These are phyloP conservation scores for Sugiyamaella neomexicana DNA, from an alignment of 1,139 yeast species.

Conservation along the genomic window DNA sequence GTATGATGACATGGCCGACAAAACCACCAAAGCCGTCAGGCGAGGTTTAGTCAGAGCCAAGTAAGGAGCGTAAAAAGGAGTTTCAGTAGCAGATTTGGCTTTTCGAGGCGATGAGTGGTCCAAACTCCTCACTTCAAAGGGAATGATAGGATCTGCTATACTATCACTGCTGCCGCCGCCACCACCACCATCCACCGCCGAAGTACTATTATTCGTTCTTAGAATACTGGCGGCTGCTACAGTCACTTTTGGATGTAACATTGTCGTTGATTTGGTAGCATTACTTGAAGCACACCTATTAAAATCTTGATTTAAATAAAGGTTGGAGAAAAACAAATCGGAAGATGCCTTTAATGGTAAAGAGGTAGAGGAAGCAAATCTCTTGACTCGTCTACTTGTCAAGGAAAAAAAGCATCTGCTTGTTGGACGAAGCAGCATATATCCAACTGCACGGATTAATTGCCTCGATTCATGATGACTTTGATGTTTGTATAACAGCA, in stretches of 20 bases:
- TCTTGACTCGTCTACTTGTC: neutral
- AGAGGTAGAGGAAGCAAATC: neutral
- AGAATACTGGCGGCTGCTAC: too few species aligned
- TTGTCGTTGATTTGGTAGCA: neutral
- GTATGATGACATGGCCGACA: constrained; percentile 90
- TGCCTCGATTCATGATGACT: neutral
- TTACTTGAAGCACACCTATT: constrained; percentile 6
- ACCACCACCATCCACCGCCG: too few species aligned
- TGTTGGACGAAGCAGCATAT: neutral
- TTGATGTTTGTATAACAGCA: constrained; percentile 4
- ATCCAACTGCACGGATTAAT: neutral
- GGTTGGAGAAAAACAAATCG: constrained; percentile 1
- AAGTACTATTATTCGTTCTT: too few species aligned
- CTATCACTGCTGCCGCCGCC: neutral
- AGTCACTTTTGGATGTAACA: too few species aligned
- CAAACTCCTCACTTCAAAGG: constrained; percentile 11
- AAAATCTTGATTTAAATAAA: neutral
- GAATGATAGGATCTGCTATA: neutral
- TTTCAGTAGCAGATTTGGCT: constrained; percentile 1
- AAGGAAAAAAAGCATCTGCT: neutral
- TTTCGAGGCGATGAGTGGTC: constrained; percentile 14
- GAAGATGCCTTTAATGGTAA: neutral
- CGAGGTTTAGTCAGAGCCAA: constrained; percentile 85
- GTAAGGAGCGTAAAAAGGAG: constrained; percentile 43
- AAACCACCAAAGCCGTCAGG: constrained; percentile 80